A percentile compares a stretch with the other conserved stretches of the same genome.
Conservation (phyloP, 1,284 basidiomycete species). For the Stereum hirsutum region DNA sequence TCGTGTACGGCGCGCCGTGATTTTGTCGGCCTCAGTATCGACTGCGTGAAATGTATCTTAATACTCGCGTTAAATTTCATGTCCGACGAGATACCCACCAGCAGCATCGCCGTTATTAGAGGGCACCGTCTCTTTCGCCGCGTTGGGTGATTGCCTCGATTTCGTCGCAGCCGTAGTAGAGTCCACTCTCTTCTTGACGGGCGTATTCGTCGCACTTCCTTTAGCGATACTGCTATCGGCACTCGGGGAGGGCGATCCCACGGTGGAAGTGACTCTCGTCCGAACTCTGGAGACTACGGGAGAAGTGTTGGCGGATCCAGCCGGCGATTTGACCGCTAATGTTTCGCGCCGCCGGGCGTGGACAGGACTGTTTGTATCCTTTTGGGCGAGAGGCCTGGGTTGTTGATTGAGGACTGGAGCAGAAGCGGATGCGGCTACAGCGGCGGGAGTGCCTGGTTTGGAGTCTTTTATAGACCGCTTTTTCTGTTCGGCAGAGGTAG, state of each 20-base stretch:
- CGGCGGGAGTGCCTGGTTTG: constrained; percentile 11
- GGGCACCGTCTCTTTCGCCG: no score
- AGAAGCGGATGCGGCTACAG: no score
- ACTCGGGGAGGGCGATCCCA: neutral
- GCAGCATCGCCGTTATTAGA: no score
- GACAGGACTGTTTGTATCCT: constrained; percentile 10
- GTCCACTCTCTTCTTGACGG: constrained; percentile 8
- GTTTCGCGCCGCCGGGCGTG: no score
- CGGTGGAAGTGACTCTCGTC: neutral
- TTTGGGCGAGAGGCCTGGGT: constrained; percentile 10
- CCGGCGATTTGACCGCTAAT: neutral
- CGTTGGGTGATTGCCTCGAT: no score
- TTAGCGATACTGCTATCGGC: no score
- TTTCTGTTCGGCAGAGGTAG: neutral
- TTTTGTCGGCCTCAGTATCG: no score
- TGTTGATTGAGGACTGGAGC: no score
- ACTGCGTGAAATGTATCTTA: no score
- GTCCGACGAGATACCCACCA: no score
- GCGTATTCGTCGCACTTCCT: neutral
- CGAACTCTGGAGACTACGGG: neutral
- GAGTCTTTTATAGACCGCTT: constrained; percentile 19
- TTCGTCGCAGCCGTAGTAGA: constrained; percentile 11
- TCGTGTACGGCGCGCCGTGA: constrained; percentile 8
- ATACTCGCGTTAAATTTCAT: no score
- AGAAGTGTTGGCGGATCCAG: neutral